These are phyloP conservation scores for Martiniozyma asiatica DNA, from an alignment of 1,139 yeast species.

Conservation along the genomic window DNA sequence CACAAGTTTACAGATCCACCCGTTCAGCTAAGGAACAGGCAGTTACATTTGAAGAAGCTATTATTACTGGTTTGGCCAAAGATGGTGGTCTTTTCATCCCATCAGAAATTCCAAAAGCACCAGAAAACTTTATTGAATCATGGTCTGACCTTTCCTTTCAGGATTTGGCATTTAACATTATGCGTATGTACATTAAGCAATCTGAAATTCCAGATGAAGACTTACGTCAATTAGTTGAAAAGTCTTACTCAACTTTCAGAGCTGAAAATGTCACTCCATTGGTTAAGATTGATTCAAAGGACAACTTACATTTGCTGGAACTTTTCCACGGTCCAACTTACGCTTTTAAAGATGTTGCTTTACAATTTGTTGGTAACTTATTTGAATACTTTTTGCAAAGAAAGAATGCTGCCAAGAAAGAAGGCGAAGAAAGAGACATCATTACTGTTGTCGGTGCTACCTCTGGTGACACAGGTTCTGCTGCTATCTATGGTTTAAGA, in stretches of 20 bases:
- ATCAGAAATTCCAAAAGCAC: constrained; percentile 60
- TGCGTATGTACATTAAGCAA: constrained; percentile 63
- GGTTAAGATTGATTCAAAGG: constrained; percentile 36
- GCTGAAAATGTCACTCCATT: constrained; percentile 79
- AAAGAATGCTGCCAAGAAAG: constrained; percentile 50
- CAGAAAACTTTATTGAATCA: constrained; percentile 41
- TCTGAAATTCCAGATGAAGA: constrained; percentile 65
- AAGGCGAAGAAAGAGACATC: constrained; percentile 50
- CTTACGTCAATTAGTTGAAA: constrained; percentile 45
- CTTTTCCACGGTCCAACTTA: constrained; percentile 98
- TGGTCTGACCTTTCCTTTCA: constrained; percentile 74
- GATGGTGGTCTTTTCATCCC: constrained; percentile 97
- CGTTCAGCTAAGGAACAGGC: constrained; percentile 49
- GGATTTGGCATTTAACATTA: constrained; percentile 75
- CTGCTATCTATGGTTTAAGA: constrained; percentile 95
- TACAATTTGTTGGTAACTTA: constrained; percentile 93
- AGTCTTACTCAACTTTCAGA: constrained; percentile 85
- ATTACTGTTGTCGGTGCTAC: constrained; percentile 98
- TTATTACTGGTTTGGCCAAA: constrained; percentile 85
- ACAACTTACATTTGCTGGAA: constrained; percentile 65
- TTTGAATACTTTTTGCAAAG: constrained; percentile 84
- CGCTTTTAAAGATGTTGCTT: constrained; percentile 96
- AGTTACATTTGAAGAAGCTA: constrained; percentile 80
- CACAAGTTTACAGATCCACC: constrained; percentile 75
- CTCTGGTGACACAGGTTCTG: constrained; percentile 98